These are phyloP conservation scores for Neurospora sp. DNA, from an alignment of 495 filamentous ascomycete genomes.

Conservation along the genomic window DNA sequence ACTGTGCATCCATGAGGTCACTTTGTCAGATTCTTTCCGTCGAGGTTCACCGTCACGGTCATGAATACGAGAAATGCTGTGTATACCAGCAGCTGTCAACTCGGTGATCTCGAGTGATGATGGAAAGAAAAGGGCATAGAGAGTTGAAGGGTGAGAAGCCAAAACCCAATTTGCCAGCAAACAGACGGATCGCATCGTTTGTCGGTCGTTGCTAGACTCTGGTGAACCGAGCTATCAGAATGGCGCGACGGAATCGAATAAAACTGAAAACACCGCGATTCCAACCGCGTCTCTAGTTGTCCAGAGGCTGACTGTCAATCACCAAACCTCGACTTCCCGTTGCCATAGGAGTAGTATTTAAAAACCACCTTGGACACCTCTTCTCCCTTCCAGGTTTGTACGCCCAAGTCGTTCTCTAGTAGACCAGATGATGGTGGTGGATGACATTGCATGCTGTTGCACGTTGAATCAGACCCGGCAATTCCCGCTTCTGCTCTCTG, in stretches of 20 bases:
- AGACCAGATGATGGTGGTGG: background rate
- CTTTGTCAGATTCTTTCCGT: background rate
- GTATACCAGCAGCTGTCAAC: background rate
- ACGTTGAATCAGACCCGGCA: background rate
- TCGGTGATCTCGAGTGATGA: background rate
- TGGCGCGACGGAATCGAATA: background rate
- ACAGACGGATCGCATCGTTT: background rate
- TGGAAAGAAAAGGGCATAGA: background rate
- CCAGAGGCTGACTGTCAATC: background rate
- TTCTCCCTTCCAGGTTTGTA: background rate
- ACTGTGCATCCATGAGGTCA: slow-evolving; percentile 16
- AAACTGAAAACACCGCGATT: background rate
- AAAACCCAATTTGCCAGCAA: background rate
- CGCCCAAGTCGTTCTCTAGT: background rate
- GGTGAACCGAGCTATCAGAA: background rate
- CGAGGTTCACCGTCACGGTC: background rate
- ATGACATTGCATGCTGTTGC: background rate
- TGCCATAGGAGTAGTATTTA: background rate
- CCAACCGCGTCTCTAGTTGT: background rate
- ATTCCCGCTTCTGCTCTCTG: background rate
- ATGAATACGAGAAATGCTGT: background rate
- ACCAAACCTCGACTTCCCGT: background rate
- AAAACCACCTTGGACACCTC: background rate
- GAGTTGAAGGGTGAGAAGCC: background rate
- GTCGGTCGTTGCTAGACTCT: background rate